Evolutionary conservation across 1,139 yeast species (phyloP).

Genomic region (Candida glucosophila): DNA sequence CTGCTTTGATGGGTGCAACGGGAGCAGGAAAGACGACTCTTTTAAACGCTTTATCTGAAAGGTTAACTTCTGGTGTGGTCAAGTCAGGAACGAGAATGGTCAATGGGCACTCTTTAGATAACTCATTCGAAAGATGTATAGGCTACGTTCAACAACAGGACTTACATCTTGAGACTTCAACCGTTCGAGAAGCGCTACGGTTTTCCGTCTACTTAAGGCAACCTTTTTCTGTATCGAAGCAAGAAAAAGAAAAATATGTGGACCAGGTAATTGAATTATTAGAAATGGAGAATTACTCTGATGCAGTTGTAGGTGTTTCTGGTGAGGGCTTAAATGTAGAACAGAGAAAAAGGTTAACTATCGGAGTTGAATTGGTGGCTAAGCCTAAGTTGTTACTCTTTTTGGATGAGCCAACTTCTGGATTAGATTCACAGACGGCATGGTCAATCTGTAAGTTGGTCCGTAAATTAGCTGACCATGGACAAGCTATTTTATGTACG

Average conservation of each 20-base stretch:
- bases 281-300: conserved; percentile 27
- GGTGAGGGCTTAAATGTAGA: conserved; percentile 35
- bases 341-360: conserved; percentile 29
- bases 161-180: conserved; percentile 62
- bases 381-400: conserved; percentile 27
- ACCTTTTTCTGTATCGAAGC: conserved; percentile 40
- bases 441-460: conserved; percentile 36
- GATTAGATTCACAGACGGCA: conserved; percentile 35
- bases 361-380: conserved; percentile 32
- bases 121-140: conserved; percentile 70
- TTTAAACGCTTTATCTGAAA: conserved; percentile 64
- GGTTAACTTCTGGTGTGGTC: conserved; percentile 72
- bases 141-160: conserved; percentile 85
- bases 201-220: conserved; percentile 72
- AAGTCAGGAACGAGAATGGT: conserved; percentile 65
- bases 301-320: conserved; percentile 31
- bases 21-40: conserved; percentile 85
- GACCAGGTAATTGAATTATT: conserved; percentile 57
- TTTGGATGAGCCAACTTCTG: conserved; percentile 31
- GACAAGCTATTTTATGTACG: conserved; percentile 37
- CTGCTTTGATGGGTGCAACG: conserved; percentile 67
- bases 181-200: conserved; percentile 69
- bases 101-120: conserved; percentile 59
- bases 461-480: conserved; percentile 34
- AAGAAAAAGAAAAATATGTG: conserved; percentile 61